Evolutionary conservation across 1,284 basidiomycete genomes (phyloP).

Genomic region (Melampsora americana): DNA sequence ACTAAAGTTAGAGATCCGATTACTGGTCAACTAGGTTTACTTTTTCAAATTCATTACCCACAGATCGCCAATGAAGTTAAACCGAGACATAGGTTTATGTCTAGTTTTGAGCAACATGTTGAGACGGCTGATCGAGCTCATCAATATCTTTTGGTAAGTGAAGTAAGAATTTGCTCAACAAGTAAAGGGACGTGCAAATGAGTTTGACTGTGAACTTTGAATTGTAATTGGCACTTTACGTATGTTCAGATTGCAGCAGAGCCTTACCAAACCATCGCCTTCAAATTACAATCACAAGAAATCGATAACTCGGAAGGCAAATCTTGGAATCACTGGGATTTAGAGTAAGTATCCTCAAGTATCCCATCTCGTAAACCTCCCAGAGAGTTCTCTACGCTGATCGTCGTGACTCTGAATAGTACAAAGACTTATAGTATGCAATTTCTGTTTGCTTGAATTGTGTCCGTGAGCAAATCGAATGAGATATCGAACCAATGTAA

Average conservation of each 20-base stretch:
- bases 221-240: no score
- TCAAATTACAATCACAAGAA: conserved; percentile 94
- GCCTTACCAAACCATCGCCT: conserved; percentile 97
- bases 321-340: conserved; percentile 43
- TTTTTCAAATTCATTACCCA: conserved; percentile 93
- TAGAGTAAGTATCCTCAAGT: conserved; percentile 31
- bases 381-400: not conserved
- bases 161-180: not conserved
- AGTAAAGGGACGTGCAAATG: not conserved
- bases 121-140: conserved; percentile 93
- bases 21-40: conserved; percentile 68
- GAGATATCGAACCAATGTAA: no score
- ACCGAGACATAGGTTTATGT: conserved; percentile 92
- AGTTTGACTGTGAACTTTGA: not conserved
- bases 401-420: not conserved
- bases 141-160: conserved; percentile 89
- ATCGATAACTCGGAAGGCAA: conserved; percentile 60
- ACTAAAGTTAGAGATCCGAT: conserved; percentile 59
- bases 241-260: conserved; percentile 86
- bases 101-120: conserved; percentile 93
- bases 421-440: conserved; percentile 44
- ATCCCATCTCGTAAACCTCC: not conserved
- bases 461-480: no score
- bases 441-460: conserved; percentile 30
- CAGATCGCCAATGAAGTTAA: conserved; percentile 76